A percentile compares a stretch with the other conserved stretches of the same genome.
Evolutionary conservation across 2,329 filamentous ascomycete species (phyloP).

Genomic region (Ramichloridium luteum): DNA sequence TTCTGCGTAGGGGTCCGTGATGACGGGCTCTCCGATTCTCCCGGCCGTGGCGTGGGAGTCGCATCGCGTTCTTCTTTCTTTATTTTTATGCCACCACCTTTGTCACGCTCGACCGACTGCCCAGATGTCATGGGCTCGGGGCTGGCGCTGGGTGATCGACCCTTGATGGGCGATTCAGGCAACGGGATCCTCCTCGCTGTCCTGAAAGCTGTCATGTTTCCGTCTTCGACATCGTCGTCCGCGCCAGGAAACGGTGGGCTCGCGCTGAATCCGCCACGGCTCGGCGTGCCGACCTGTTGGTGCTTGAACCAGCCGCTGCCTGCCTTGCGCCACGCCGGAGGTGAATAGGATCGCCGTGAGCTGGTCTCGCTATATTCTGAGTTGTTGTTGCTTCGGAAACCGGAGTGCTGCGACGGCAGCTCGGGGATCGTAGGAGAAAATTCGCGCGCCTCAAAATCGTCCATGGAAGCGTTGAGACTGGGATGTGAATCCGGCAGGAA

Average conservation of each 20-base stretch:
- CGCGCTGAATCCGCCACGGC: conserved; percentile 37
- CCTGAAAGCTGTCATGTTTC: conserved; percentile 30
- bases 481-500: conserved; percentile 35
- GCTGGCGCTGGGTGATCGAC: conserved; percentile 23
- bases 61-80: conserved; percentile 11
- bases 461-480: conserved; percentile 47
- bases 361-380: conserved; percentile 39
- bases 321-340: conserved; percentile 50
- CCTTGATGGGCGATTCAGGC: conserved; percentile 41
- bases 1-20: conserved; percentile 20
- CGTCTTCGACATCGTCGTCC: conserved; percentile 37
- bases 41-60: conserved; percentile 9
- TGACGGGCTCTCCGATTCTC: conserved; percentile 12
- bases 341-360: conserved; percentile 48
- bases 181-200: conserved; percentile 38
- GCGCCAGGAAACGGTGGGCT: conserved; percentile 46
- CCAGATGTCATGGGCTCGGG: conserved; percentile 16
- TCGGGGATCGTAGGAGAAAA: conserved; percentile 42
- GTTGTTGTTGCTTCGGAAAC: conserved; percentile 37
- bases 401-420: conserved; percentile 49
- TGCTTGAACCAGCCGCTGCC: conserved; percentile 48
- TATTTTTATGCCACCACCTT: conserved; percentile 11
- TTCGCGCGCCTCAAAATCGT: conserved; percentile 48
- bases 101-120: conserved; percentile 11
- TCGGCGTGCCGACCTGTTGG: conserved; percentile 26